A percentile compares a stretch with the other conserved stretches of the same genome.
Evolutionary conservation across 1,284 basidiomycete species (phyloP).

Genomic region (Ceratobasidium sp.): DNA sequence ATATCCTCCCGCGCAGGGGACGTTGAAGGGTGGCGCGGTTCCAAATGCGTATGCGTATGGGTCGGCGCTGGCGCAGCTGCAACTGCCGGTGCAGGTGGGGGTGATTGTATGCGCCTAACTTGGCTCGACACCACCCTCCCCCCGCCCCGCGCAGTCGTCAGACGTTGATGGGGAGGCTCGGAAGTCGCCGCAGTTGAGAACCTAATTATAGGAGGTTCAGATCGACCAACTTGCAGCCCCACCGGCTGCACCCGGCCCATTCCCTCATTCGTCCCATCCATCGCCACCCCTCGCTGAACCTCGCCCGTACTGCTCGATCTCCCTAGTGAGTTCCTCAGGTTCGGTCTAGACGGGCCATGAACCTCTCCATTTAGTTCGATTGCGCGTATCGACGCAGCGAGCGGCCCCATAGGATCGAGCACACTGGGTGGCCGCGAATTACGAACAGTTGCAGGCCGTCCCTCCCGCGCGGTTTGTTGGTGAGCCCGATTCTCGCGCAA

Average conservation of each 20-base stretch:
- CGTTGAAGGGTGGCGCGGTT: slow-evolving; percentile 57
- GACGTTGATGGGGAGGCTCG: slow-evolving; percentile 18
- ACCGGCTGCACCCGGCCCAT: neutral
- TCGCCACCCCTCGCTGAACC: slow-evolving; percentile 53
- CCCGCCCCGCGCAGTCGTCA: neutral
- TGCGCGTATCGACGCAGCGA: slow-evolving; percentile 15
- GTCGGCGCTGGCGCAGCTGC: slow-evolving; percentile 48
- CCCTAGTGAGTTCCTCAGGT: slow-evolving; percentile 55
- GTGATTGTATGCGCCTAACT: slow-evolving; percentile 21
- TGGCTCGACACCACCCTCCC: neutral
- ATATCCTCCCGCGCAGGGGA: slow-evolving; percentile 75
- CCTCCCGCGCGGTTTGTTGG: slow-evolving; percentile 31
- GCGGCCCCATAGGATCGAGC: slow-evolving; percentile 47
- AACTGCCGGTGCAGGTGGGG: slow-evolving; percentile 50
- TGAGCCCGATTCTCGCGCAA: neutral
- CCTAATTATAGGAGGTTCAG: slow-evolving; percentile 15
- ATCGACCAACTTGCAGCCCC: neutral
- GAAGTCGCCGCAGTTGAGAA: slow-evolving; percentile 21
- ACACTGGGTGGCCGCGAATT: neutral
- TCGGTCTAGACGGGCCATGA: slow-evolving; percentile 49
- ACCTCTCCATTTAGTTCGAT: neutral
- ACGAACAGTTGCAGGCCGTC: slow-evolving; percentile 36
- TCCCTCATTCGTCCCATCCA: slow-evolving; percentile 23
- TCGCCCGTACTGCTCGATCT: slow-evolving; percentile 58
- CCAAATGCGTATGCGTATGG: slow-evolving; percentile 60